A percentile compares a stretch with the other conserved stretches of the same genome.
Evolutionary conservation across 2,329 filamentous ascomycete species (phyloP).

Genomic region (Stachybotrys echinatus): DNA sequence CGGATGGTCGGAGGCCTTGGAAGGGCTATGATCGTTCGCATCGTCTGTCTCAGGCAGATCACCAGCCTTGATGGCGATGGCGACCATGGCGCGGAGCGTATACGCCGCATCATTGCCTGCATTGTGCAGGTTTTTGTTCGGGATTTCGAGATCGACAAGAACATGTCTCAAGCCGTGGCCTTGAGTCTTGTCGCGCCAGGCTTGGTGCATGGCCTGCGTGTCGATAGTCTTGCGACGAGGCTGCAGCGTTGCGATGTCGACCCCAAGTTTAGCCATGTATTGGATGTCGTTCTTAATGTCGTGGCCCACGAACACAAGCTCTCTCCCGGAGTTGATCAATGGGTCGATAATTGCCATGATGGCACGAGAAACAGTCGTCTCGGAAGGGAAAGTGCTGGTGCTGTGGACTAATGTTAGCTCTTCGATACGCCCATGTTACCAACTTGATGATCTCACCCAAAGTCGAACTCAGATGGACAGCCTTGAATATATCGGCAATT

Average conservation of each 20-base stretch:
- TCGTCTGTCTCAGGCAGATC: neutral
- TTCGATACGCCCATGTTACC: neutral
- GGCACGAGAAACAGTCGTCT: slow-evolving; percentile 23
- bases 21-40: neutral
- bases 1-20: neutral
- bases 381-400: slow-evolving; percentile 33
- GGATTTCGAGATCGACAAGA: slow-evolving; percentile 59
- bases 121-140: slow-evolving; percentile 69
- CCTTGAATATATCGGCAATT: slow-evolving; percentile 68
- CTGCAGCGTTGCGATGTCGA: slow-evolving; percentile 47
- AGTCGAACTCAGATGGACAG: slow-evolving; percentile 69
- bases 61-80: slow-evolving; percentile 18
- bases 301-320: slow-evolving; percentile 76
- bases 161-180: slow-evolving; percentile 54
- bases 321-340: slow-evolving; percentile 26
- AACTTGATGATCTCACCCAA: slow-evolving; percentile 51
- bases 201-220: slow-evolving; percentile 65
- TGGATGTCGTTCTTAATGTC: slow-evolving; percentile 61
- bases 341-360: slow-evolving; percentile 31
- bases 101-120: slow-evolving; percentile 82
- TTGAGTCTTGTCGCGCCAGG: slow-evolving; percentile 48
- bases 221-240: slow-evolving; percentile 63
- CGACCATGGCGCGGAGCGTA: slow-evolving; percentile 69
- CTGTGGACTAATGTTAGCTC: slow-evolving; percentile 21
- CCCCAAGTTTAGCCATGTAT: slow-evolving; percentile 62